Percentiles rank a stretch among this genome's conserved stretches.
phyloP scores from a whole-genome alignment of 441 rosid species.

The Bocquillonia castaneifolia region DNA sequence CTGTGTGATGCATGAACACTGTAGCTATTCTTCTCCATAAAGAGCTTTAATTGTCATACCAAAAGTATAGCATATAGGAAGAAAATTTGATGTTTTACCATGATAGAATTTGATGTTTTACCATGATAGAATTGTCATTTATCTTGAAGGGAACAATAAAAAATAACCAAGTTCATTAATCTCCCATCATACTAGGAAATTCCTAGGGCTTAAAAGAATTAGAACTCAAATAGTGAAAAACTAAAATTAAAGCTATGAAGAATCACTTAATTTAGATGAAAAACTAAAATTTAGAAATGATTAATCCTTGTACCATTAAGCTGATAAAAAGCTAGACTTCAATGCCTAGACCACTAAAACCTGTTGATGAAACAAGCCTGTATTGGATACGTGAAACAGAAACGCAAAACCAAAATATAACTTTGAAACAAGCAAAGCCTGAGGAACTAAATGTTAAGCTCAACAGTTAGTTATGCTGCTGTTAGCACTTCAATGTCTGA shows the following conservation, averaged over 20 bases:
- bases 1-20: neutral
- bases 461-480: neutral
- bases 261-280: neutral
- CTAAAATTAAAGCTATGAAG: neutral
- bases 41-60: neutral
- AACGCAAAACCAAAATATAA: neutral
- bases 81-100: neutral
- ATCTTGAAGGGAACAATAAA: conserved; percentile 2
- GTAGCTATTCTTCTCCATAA: neutral
- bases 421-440: neutral
- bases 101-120: conserved; percentile 4
- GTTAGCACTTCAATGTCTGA: neutral
- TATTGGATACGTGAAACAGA: neutral
- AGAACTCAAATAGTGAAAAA: neutral
- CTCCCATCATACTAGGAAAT: neutral
- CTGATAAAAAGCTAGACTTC: neutral
- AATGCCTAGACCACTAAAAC: neutral
- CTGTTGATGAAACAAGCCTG: neutral
- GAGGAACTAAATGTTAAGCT: neutral
- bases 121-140: conserved; percentile 1
- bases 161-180: neutral
- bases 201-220: neutral
- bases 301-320: neutral
- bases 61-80: neutral
- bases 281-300: neutral